Evolutionary conservation across 148 eudicot species (phyloP), one percentile per base, ranked within the genome.

Genomic region (Rhododendron henanense): DNA sequence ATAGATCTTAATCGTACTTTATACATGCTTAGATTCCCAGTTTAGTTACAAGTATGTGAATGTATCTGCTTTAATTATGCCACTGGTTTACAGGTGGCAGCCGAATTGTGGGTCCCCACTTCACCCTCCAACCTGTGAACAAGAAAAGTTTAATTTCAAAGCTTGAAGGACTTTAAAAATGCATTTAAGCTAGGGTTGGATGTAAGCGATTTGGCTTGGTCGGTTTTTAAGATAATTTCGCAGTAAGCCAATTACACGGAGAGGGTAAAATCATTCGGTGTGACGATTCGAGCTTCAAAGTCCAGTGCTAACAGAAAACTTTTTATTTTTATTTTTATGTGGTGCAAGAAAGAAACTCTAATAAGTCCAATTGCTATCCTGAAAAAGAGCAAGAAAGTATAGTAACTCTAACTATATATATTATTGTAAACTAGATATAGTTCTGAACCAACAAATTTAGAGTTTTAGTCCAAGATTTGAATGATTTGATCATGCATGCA

Each of bases 1-100:
- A 10, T 82, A 61, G 33, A 82, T 23, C 84, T 35, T 57, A 81
- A 61, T 82, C 74, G 23, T 81, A 81, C 71, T 81, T 63, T 28
- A 39, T 39, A 15, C 65, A 61, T 82, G 50, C 4, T 61, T 23
- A 37, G 84, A 41, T 59, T 81, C 84, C 53, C 0, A 15, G 84
- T 82, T 23, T 23, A n/a, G 84, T 59, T 39, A 39, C 15, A 81
- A 21, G 71, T 81, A 21, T 18, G 31, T 82, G 37, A 61, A 82
- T n/a, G 2, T 33, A 4, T 48, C 8, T 21, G 19, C 41, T 16
- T 18, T 31, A 31, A 31, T 31, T 5, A 18, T 19, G 16, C 84
- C 75, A 63, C 35, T 37, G 74, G 35, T 61, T 81, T 55, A 39
- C 50, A 33, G 41, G 69, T 81, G 83, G 69, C 83, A 18, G 28